Conservation (phyloP, 495 filamentous ascomycete genomes). For the Trichodelitschia bisporula region DNA sequence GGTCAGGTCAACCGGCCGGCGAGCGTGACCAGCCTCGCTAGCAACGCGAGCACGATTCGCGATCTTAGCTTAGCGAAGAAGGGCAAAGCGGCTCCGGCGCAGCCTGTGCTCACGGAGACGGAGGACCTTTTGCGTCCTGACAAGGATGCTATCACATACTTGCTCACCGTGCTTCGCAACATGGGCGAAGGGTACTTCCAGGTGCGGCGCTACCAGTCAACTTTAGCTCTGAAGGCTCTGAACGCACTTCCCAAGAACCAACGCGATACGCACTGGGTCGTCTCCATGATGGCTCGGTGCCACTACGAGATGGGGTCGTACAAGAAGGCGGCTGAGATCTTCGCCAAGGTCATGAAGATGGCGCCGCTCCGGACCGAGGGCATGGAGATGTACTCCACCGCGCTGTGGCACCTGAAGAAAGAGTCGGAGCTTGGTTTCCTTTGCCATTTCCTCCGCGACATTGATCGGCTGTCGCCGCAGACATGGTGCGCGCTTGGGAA, state of each 20-base stretch:
- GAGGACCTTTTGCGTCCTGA: too few relatives aligned
- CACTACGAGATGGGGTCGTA: conserved; percentile 77
- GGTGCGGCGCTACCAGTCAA: conserved; percentile 50
- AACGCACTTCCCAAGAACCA: conserved; percentile 38
- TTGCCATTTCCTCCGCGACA: conserved; percentile 66
- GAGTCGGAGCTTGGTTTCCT: conserved; percentile 81
- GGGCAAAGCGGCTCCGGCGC: neutral
- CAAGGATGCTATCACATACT: conserved; percentile 47
- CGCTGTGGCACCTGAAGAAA: conserved; percentile 87
- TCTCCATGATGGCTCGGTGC: conserved; percentile 69
- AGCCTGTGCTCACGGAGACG: conserved; percentile 1
- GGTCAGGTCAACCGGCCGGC: conserved; percentile 6
- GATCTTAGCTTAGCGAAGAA: neutral
- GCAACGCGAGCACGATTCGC: neutral
- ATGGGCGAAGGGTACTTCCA: conserved; percentile 56
- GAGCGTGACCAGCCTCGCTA: conserved; percentile 4
- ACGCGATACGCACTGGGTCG: conserved; percentile 85
- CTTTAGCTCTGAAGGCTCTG: conserved; percentile 49
- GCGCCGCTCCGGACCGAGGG: conserved; percentile 63
- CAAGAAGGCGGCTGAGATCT: conserved; percentile 62
- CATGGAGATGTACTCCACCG: conserved; percentile 93
- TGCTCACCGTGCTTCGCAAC: conserved; percentile 63
- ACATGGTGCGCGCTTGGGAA: conserved; percentile 94
- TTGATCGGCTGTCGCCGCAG: conserved; percentile 68
- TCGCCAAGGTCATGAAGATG: conserved; percentile 45